phyloP scores from a whole-genome alignment of 2,329 filamentous ascomycete genomes.

The Zasmidium citrigriseum region DNA sequence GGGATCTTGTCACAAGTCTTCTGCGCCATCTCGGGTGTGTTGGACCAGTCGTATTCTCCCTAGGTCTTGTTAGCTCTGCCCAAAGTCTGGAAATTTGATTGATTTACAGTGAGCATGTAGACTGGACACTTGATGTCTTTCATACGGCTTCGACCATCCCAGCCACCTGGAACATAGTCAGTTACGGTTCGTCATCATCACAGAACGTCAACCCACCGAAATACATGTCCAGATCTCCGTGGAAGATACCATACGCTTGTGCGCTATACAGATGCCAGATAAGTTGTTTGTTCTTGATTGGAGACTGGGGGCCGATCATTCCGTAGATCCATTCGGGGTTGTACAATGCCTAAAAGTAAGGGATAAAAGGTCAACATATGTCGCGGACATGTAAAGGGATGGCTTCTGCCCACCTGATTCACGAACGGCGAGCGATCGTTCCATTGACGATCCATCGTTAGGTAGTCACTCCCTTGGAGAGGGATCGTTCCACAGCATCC shows the following conservation, averaged over 20 bases:
- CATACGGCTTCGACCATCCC: slow-evolving; percentile 47
- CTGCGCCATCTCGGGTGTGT: slow-evolving; percentile 49
- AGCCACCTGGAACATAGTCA: too few relatives aligned
- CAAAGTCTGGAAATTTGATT: background rate
- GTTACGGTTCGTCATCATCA: too few relatives aligned
- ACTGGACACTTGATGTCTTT: slow-evolving; percentile 51
- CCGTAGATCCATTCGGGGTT: slow-evolving; percentile 51
- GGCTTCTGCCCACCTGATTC: too few relatives aligned
- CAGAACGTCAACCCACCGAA: too few relatives aligned
- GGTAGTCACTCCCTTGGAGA: slow-evolving; percentile 46
- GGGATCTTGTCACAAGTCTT: slow-evolving; percentile 51
- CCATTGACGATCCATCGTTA: slow-evolving; percentile 44
- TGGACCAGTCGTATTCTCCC: slow-evolving; percentile 53
- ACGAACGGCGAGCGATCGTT: slow-evolving; percentile 50
- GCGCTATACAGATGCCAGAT: slow-evolving; percentile 53
- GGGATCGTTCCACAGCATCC: slow-evolving; percentile 50
- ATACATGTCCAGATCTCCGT: slow-evolving; percentile 55
- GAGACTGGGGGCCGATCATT: slow-evolving; percentile 51
- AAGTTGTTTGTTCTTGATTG: slow-evolving; percentile 47
- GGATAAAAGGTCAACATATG: too few relatives aligned
- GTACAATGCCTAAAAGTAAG: slow-evolving; percentile 41
- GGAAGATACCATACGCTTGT: slow-evolving; percentile 55
- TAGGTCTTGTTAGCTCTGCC: background rate
- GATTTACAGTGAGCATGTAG: slow-evolving; percentile 48
- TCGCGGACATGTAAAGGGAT: slow-evolving; percentile 44